Evolutionary conservation across 331 rosid genomes (phyloP), one percentile per base, ranked within the genome.

Genomic region (Pyracantha coccinea): DNA sequence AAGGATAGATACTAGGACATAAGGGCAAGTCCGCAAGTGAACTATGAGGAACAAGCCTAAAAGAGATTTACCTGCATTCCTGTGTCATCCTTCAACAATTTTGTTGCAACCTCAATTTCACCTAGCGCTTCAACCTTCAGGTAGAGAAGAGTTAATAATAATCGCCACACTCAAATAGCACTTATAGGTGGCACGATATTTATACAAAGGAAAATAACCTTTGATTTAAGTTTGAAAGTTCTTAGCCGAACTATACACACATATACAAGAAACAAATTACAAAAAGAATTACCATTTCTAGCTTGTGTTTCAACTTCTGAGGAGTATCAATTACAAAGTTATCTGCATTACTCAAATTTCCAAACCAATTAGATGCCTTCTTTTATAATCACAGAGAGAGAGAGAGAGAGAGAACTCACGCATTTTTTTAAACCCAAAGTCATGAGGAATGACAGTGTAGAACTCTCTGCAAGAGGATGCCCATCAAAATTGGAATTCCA

Each of bases 391-490:
- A 47, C 8, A 69, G 16, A 3, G 23, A 32, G 63, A 54, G 24
- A 59, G 35, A 69, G 9, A 79, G 72, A 77, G 78, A 84, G 86
- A 85, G 32, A 69, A 79, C 96, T 70, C 85, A 90, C 97, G 53
- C 97, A 92, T 90, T 79, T 95, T 92, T 73, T 83, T 90, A 80
- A 90, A 95, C 77, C 99, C 97, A 65, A 90, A 90, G 77, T 95
- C 97, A 75, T 95, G 99, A 76, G 97, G 99, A 85, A 95, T 92
- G 80, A 90, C 86, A n/a, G 97, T 89, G 82, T 92, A 95, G 87
- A 95, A 92, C 80, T 95, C 96, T 86, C 99, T 95, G 92, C 90
- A 84, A 55, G 73, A 82, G 76, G 79, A 53, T 70, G 87, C 74
- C 38, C 31, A 80, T 55, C 8, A 79, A 69, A 65, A 19, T 68